Evolutionary conservation across 1,139 yeast genomes (phyloP).

Genomic region (Yamadazyma dushanensis): DNA sequence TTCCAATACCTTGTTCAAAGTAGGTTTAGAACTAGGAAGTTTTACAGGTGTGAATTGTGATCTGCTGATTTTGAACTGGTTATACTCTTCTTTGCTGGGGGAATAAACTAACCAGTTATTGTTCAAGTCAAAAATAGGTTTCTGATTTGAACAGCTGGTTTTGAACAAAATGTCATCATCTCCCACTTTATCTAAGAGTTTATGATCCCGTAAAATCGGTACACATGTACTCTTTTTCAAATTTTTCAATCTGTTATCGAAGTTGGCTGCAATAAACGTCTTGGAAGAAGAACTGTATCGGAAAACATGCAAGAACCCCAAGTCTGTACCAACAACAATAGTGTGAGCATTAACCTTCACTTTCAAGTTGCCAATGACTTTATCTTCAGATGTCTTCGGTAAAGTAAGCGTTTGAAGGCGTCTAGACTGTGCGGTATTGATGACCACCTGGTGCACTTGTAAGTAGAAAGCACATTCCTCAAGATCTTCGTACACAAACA

Average conservation of each 20-base stretch:
- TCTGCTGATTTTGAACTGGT: conserved; percentile 25
- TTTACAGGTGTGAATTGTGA: conserved; percentile 41
- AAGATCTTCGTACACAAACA: conserved; percentile 5
- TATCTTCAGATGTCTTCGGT: conserved; percentile 6
- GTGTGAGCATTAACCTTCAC: conserved; percentile 24
- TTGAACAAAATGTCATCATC: conserved; percentile 27
- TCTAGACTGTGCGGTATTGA: background rate
- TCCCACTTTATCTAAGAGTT: conserved; percentile 14
- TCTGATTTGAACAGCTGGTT: conserved; percentile 33
- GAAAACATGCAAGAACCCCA: conserved; percentile 26
- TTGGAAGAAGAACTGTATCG: conserved; percentile 9
- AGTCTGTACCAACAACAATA: conserved; percentile 23
- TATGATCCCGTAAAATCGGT: conserved; percentile 22
- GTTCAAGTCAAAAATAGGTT: conserved; percentile 51
- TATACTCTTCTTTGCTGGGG: conserved; percentile 39
- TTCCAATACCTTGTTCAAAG: conserved; percentile 47
- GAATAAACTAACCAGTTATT: conserved; percentile 55
- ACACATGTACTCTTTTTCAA: conserved; percentile 25
- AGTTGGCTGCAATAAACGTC: conserved; percentile 19
- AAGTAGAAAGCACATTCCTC: background rate
- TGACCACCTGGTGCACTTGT: conserved; percentile 7
- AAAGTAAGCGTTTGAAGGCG: conserved; percentile 10
- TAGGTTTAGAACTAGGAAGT: conserved; percentile 46
- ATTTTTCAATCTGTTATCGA: conserved; percentile 20
- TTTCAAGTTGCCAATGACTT: conserved; percentile 12